These are phyloP conservation scores for Pouteria glomerata DNA, from an alignment of 148 eudicot genomes.

Conservation along the genomic window DNA sequence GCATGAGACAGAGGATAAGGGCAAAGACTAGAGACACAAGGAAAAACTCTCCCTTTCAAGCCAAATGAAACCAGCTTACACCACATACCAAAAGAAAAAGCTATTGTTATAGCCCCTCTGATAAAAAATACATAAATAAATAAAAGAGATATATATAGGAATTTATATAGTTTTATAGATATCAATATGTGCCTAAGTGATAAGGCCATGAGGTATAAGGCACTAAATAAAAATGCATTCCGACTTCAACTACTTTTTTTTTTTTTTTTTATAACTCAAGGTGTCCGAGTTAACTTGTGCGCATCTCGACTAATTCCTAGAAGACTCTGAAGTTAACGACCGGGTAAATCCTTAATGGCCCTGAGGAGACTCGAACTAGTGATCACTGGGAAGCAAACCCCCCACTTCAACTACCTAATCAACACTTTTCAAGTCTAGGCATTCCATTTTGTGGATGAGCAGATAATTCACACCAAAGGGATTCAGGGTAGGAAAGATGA, in stretches of 20 bases:
- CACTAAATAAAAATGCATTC: conserved; percentile 13
- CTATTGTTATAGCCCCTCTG: neutral
- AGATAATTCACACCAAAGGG: too few species aligned
- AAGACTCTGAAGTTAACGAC: too few species aligned
- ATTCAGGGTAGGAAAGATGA: too few species aligned
- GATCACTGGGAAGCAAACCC: too few species aligned
- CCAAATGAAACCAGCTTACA: neutral
- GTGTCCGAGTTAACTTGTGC: too few species aligned
- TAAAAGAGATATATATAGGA: neutral
- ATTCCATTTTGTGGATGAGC: too few species aligned
- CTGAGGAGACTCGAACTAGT: too few species aligned
- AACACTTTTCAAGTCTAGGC: neutral
- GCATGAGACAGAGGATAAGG: neutral
- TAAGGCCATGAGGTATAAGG: conserved; percentile 18
- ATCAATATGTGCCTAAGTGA: conserved; percentile 4
- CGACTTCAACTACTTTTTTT: conserved; percentile 9
- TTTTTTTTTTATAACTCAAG: too few species aligned
- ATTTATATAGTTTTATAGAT: too few species aligned
- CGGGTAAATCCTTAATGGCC: too few species aligned
- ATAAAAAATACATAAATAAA: neutral
- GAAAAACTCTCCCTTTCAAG: neutral
- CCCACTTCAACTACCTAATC: too few species aligned
- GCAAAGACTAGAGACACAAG: neutral
- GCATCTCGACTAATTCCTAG: too few species aligned
- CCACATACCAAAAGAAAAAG: neutral